Percentiles rank a stretch among this genome's conserved stretches.
Evolutionary conservation across 1,139 yeast species (phyloP).

Genomic region (Meyerozyma sp.): DNA sequence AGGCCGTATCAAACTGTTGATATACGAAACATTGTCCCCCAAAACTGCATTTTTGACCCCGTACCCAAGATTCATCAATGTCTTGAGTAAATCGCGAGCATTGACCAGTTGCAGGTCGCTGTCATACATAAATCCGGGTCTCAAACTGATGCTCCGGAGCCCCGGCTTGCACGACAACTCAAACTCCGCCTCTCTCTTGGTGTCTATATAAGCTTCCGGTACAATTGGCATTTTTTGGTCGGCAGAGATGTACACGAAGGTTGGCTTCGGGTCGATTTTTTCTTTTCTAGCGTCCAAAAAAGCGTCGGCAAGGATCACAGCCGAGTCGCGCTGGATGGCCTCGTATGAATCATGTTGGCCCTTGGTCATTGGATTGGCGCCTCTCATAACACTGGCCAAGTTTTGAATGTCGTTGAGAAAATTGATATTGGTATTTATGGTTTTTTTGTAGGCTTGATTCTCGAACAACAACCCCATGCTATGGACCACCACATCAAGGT

Average conservation of each 20-base stretch:
- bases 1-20: slow-evolving; percentile 56
- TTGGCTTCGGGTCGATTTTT: slow-evolving; percentile 19
- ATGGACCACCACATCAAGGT: slow-evolving; percentile 71
- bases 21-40: slow-evolving; percentile 21
- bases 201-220: slow-evolving; percentile 63
- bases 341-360: slow-evolving; percentile 47
- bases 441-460: slow-evolving; percentile 57
- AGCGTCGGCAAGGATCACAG: slow-evolving; percentile 57
- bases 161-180: slow-evolving; percentile 40
- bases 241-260: slow-evolving; percentile 78
- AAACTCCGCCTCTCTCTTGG: slow-evolving; percentile 74
- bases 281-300: slow-evolving; percentile 25
- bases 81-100: slow-evolving; percentile 25
- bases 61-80: slow-evolving; percentile 29
- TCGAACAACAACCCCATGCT: slow-evolving; percentile 73
- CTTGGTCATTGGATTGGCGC: slow-evolving; percentile 53
- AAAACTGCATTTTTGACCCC: slow-evolving; percentile 34
- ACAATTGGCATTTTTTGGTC: slow-evolving; percentile 64
- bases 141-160: slow-evolving; percentile 55
- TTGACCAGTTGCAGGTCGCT: slow-evolving; percentile 23
- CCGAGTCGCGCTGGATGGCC: slow-evolving; percentile 65
- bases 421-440: slow-evolving; percentile 39
- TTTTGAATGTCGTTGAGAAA: slow-evolving; percentile 26
- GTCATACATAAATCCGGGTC: slow-evolving; percentile 86
- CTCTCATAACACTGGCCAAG: slow-evolving; percentile 23